phyloP scores from a whole-genome alignment of 176 grass and related monocot species.

The Eragrostis curvula region DNA sequence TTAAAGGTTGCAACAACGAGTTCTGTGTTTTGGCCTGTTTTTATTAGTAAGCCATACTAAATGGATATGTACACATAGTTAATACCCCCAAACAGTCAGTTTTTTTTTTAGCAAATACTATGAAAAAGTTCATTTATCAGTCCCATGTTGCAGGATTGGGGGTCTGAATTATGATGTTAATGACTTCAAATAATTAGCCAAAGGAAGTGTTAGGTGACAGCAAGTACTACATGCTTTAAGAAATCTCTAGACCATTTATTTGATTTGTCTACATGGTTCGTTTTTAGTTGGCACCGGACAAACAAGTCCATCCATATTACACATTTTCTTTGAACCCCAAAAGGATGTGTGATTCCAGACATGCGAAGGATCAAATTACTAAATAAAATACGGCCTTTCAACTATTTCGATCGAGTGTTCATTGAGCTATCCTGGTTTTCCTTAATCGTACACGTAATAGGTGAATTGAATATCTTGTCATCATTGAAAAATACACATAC shows the following conservation, averaged over 20 bases:
- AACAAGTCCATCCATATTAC: neutral
- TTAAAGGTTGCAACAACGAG: neutral
- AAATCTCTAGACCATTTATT: conserved; percentile 4
- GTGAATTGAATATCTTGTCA: too few relatives aligned
- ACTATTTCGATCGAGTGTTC: neutral
- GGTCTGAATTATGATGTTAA: too few relatives aligned
- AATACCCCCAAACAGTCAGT: too few relatives aligned
- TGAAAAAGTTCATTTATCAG: too few relatives aligned
- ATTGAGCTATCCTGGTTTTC: neutral
- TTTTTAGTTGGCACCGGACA: conserved; percentile 7
- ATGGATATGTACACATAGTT: too few relatives aligned
- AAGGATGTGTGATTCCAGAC: neutral
- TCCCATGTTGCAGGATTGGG: too few relatives aligned
- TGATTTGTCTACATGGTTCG: conserved; percentile 9
- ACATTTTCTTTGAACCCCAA: neutral
- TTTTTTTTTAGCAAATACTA: too few relatives aligned
- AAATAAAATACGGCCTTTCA: neutral
- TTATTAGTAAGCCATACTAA: too few relatives aligned
- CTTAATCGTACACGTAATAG: neutral
- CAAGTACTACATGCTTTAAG: neutral
- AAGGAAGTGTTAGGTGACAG: neutral
- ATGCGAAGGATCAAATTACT: neutral
- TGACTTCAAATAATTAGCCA: too few relatives aligned
- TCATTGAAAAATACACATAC: too few relatives aligned
- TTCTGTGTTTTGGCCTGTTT: neutral